phyloP scores from a whole-genome alignment of 805 yeast species.

The Cephaloascus albidus region DNA sequence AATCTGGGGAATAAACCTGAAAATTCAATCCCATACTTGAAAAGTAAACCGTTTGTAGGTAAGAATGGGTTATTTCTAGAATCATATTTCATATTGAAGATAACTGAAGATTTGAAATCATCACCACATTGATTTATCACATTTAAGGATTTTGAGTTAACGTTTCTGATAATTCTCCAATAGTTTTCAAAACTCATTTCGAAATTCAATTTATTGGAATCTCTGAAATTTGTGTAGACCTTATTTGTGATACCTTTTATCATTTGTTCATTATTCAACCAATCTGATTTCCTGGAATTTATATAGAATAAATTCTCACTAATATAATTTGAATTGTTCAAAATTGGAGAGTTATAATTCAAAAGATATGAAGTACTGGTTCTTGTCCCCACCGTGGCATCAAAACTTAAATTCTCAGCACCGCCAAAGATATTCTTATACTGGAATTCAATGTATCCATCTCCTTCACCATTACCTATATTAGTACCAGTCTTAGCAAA shows the following conservation, averaged over 20 bases:
- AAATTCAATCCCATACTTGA: conserved; percentile 25
- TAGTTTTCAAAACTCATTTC: conserved; percentile 39
- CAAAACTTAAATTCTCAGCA: conserved; percentile 40
- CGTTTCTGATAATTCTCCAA: conserved; percentile 24
- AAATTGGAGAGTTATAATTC: conserved; percentile 36
- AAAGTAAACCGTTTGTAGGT: conserved; percentile 30
- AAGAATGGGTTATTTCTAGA: conserved; percentile 31
- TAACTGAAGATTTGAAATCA: conserved; percentile 32
- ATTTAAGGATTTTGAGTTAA: conserved; percentile 17
- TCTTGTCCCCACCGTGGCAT: conserved; percentile 40
- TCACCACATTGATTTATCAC: conserved; percentile 33
- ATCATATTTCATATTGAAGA: conserved; percentile 30
- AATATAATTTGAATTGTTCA: conserved; percentile 27
- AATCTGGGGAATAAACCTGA: conserved; percentile 17
- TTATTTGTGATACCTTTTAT: conserved; percentile 33
- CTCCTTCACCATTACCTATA: conserved; percentile 95
- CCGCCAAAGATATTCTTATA: conserved; percentile 49
- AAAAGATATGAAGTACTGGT: conserved; percentile 40
- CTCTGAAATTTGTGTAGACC: conserved; percentile 24
- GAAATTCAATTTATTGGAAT: conserved; percentile 24
- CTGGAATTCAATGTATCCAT: conserved; percentile 77
- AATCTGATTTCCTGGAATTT: conserved; percentile 38
- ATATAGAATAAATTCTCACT: conserved; percentile 29
- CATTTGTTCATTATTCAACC: conserved; percentile 35
- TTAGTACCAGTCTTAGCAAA: conserved; percentile 90